These are phyloP conservation scores for Cyclotella distinguenda DNA, from an alignment of 108 stramenopile species.

Conservation along the genomic window DNA sequence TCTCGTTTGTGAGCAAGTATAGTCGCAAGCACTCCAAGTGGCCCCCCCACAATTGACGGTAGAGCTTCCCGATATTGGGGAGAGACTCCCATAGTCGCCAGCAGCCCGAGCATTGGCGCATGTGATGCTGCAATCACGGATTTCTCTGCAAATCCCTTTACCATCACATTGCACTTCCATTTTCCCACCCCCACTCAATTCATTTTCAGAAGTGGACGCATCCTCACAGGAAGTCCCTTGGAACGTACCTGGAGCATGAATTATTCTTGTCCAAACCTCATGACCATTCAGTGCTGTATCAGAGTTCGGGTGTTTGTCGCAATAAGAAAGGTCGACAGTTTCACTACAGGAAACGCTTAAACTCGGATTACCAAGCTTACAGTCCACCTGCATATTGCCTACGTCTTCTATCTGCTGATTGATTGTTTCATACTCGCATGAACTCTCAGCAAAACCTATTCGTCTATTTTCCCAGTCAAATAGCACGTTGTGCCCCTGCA, in stretches of 20 bases:
- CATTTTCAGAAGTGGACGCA: constrained; percentile 26
- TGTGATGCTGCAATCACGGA: constrained; percentile 60
- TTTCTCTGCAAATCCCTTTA: constrained; percentile 66
- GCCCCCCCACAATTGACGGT: constrained; percentile 26
- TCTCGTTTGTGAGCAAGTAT: constrained; percentile 63
- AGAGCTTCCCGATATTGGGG: constrained; percentile 7
- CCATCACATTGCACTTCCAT: constrained; percentile 51
- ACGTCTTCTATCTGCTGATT: constrained; percentile 17
- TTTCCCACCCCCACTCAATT: constrained; percentile 19
- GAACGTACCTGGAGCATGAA: constrained; percentile 55
- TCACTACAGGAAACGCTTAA: constrained; percentile 38
- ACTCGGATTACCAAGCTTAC: constrained; percentile 33
- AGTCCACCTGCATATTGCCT: constrained; percentile 22
- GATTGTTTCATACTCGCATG: constrained; percentile 35
- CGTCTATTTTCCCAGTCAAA: constrained; percentile 78
- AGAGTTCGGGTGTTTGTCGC: constrained; percentile 10
- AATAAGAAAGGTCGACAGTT: constrained; percentile 32
- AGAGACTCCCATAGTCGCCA: constrained; percentile 6
- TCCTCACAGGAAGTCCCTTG: constrained; percentile 48
- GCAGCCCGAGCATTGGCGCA: constrained; percentile 47
- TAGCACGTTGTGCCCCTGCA: constrained; percentile 88
- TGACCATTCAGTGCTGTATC: constrained; percentile 57
- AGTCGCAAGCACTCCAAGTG: constrained; percentile 75
- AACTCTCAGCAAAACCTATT: constrained; percentile 80
- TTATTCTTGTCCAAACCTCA: constrained; percentile 65